These are phyloP conservation scores for Phytophthora hybrid DNA, from an alignment of 352 stramenopile species.

Conservation along the genomic window DNA sequence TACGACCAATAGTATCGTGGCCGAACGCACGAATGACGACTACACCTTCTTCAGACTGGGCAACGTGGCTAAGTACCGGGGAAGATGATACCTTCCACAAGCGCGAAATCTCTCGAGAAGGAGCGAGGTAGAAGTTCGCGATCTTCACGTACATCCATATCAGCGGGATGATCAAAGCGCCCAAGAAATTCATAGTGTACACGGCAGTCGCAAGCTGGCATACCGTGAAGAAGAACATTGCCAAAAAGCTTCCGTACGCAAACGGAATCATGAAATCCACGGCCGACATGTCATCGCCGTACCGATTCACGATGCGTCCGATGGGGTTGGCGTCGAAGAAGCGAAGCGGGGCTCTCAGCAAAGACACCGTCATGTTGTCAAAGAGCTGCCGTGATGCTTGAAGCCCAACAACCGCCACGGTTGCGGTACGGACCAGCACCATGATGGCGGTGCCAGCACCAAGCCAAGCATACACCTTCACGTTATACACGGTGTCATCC, in stretches of 20 bases:
- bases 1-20: constrained; percentile 19
- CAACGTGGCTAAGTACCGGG: constrained; percentile 51
- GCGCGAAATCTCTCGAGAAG: constrained; percentile 53
- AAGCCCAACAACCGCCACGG: constrained; percentile 50
- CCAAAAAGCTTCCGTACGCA: too few species aligned
- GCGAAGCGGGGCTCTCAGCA: constrained; percentile 86
- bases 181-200: constrained; percentile 79
- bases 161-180: constrained; percentile 83
- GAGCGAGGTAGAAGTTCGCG: constrained; percentile 30
- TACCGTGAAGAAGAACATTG: constrained; percentile 45
- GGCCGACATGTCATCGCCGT: constrained; percentile 89
- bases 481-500: constrained; percentile 32
- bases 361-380: constrained; percentile 81
- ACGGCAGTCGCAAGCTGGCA: constrained; percentile 81
- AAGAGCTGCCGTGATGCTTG: constrained; percentile 72
- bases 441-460: constrained; percentile 41
- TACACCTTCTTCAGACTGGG: constrained; percentile 44
- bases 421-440: constrained; percentile 38
- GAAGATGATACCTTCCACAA: constrained; percentile 50
- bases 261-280: constrained; percentile 77
- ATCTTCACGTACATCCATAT: constrained; percentile 75
- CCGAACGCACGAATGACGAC: constrained; percentile 53
- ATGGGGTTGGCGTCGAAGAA: constrained; percentile 95
- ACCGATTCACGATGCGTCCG: constrained; percentile 91
- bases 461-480: constrained; percentile 47